A percentile compares a stretch with the other conserved stretches of the same genome.
phyloP scores from a whole-genome alignment of 257 asterid genomes.

The Coffea canephora region DNA sequence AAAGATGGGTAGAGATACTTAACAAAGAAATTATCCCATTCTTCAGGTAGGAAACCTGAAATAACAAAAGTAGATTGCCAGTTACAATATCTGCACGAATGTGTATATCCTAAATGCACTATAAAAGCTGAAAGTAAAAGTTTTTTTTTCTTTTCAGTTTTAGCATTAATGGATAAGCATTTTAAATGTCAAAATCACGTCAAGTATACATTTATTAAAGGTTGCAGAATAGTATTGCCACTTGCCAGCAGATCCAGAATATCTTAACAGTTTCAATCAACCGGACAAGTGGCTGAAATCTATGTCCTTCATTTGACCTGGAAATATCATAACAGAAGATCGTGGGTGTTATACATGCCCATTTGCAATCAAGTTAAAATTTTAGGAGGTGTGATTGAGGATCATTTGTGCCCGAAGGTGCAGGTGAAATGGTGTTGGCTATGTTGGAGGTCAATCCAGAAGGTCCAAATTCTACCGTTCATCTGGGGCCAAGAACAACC shows the following conservation, averaged over 20 bases:
- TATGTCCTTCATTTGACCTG: too few relatives aligned
- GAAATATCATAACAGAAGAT: too few relatives aligned
- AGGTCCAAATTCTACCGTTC: too few relatives aligned
- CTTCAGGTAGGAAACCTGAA: constrained; percentile 91
- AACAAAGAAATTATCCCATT: constrained; percentile 72
- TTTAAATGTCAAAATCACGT: neutral
- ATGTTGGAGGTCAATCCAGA: too few relatives aligned
- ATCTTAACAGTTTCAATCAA: neutral
- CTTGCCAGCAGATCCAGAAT: neutral
- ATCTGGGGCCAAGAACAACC: too few relatives aligned
- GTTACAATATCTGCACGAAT: neutral
- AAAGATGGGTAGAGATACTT: constrained; percentile 85
- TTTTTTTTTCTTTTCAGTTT: neutral
- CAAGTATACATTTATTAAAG: neutral
- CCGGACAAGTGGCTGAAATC: neutral
- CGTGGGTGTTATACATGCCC: too few relatives aligned
- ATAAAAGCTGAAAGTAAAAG: neutral
- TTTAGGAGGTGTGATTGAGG: too few relatives aligned
- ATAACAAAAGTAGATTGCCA: constrained; percentile 9
- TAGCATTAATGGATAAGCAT: neutral
- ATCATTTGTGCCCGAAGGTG: too few relatives aligned
- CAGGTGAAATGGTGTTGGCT: too few relatives aligned
- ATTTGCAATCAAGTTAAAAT: too few relatives aligned
- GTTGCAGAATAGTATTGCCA: neutral
- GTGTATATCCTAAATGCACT: neutral